Evolutionary conservation across 2,329 filamentous ascomycete genomes (phyloP), one percentile per base, ranked within the genome.

Genomic region (Scedosporium boydii): DNA sequence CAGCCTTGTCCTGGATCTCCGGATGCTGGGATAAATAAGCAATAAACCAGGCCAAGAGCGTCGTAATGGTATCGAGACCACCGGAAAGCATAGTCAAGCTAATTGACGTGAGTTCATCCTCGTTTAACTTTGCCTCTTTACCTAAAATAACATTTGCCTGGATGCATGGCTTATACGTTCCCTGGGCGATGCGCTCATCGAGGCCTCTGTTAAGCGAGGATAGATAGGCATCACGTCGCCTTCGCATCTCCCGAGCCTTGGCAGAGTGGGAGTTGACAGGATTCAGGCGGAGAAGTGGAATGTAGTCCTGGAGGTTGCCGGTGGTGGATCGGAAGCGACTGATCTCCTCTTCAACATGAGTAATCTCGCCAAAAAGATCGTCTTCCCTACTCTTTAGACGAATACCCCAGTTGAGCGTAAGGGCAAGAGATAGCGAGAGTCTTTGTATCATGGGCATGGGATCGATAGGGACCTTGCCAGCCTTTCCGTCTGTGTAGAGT

Each of bases 51-150:
- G 85, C 82, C 1, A 88, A 80, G 4, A 86, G 75, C 0, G 85
- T 88, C 1, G 85, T 87, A 42, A 89, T 80, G 0, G 87, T 89
- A 65, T 89, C 86, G 3, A 89, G 74, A 0, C 86, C 86, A 0
- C 86, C 86, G 0, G 83, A 86, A 4, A 89, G 74, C 86, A 89
- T 89, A 0, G 86, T 88, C 64, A 89, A 71, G 65, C 83, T 86
- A 67, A 88, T 88, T 0, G 82, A 85, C 0, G 80, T 87, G 42
- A 88, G 76, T 66, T 89, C 86, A 59, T 82, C 84, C 46, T 79
- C 78, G 71, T 82, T 86, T 16, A 88, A 73, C 65, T 82, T 84
- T 0, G 84, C 81, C 44, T 88, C 85, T 66, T 83, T 80, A 66
- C 88, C 85, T 57, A 82, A 73, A 64, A 88, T 87, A 38, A 88